These are phyloP conservation scores for Populus simonii DNA, from an alignment of 345 rosid genomes.

Conservation along the genomic window DNA sequence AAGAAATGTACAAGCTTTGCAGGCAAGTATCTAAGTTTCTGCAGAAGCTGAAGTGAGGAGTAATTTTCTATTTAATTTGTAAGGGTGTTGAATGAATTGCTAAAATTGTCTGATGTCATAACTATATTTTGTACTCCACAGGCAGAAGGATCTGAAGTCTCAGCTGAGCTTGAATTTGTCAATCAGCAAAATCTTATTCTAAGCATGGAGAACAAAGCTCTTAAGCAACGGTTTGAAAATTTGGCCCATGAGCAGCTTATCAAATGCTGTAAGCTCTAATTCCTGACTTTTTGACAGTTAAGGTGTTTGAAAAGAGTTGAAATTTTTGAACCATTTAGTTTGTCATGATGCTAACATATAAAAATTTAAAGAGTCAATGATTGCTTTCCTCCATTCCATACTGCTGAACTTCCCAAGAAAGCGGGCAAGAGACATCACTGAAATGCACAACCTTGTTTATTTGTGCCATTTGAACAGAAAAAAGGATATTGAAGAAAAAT, in stretches of 20 bases:
- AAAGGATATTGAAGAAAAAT: too few relatives aligned
- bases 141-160: slow-evolving; percentile 70
- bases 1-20: slow-evolving; percentile 92
- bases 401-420: too few relatives aligned
- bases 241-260: slow-evolving; percentile 63
- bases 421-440: too few relatives aligned
- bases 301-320: not conserved
- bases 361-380: not conserved
- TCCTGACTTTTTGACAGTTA: not conserved
- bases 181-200: slow-evolving; percentile 59
- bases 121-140: slow-evolving; percentile 12
- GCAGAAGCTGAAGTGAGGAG: slow-evolving; percentile 7
- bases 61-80: not conserved
- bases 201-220: slow-evolving; percentile 69
- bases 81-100: not conserved
- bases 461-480: too few relatives aligned
- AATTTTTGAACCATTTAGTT: not conserved
- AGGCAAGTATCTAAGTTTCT: slow-evolving; percentile 41
- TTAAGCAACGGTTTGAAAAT: slow-evolving; percentile 60
- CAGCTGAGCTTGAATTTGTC: slow-evolving; percentile 56
- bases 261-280: slow-evolving; percentile 47
- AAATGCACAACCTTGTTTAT: too few relatives aligned
- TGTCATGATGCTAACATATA: not conserved
- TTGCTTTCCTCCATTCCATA: not conserved
- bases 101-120: slow-evolving; percentile 4